A percentile compares a stretch with the other conserved stretches of the same genome.
These are phyloP conservation scores for Saccharomyces hybrid DNA, from an alignment of 1,139 yeast species.

Conservation along the genomic window DNA sequence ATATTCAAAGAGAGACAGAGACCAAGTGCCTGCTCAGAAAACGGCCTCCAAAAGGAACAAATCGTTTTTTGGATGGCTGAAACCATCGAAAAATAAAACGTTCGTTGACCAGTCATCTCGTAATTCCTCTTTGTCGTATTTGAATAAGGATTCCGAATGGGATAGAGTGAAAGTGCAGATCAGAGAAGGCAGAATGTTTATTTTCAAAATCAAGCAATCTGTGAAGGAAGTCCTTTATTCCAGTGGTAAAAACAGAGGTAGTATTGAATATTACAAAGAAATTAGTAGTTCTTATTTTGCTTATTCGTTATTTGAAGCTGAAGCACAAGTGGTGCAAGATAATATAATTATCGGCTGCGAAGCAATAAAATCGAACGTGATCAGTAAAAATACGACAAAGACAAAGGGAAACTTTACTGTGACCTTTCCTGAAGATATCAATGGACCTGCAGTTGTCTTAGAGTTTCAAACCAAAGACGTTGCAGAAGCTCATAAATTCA, in stretches of 20 bases:
- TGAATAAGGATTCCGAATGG: conserved; percentile 19
- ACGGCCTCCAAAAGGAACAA: conserved; percentile 4
- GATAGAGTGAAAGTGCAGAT: conserved; percentile 17
- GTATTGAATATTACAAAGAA: conserved; percentile 29
- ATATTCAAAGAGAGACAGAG: neutral
- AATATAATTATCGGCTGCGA: conserved; percentile 18
- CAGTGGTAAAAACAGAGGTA: conserved; percentile 23
- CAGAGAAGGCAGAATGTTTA: conserved; percentile 23
- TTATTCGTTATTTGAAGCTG: conserved; percentile 19
- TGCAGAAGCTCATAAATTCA: conserved; percentile 63
- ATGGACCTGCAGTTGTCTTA: conserved; percentile 22
- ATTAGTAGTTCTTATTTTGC: conserved; percentile 14
- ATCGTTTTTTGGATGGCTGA: conserved; percentile 12
- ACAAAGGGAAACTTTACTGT: conserved; percentile 31
- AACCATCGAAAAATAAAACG: conserved; percentile 4
- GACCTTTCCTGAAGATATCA: conserved; percentile 31
- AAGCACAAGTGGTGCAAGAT: conserved; percentile 22
- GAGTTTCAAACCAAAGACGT: conserved; percentile 46
- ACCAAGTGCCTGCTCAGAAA: neutral
- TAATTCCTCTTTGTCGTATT: conserved; percentile 13
- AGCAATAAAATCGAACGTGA: neutral
- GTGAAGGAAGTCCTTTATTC: neutral
- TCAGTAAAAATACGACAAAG: conserved; percentile 10
- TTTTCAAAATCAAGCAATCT: conserved; percentile 11
- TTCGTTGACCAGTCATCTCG: neutral